phyloP scores from a whole-genome alignment of 2,329 filamentous ascomycete species.

The Bimuria novae-zelandiae region DNA sequence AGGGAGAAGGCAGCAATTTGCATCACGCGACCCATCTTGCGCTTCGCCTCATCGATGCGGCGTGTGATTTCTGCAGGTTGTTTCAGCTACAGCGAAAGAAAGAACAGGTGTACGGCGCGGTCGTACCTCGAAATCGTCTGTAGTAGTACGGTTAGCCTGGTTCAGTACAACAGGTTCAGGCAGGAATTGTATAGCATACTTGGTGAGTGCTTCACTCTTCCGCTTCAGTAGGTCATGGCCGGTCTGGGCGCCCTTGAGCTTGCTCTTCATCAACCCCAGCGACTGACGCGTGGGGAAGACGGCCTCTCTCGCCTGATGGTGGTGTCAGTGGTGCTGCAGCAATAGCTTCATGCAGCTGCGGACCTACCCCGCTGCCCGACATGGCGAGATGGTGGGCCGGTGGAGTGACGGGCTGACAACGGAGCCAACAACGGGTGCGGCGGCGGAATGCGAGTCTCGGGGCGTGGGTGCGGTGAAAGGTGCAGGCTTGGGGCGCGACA shows the following conservation, averaged over 20 bases:
- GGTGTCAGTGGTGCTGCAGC: constrained; percentile 30
- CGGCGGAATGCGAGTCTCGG: constrained; percentile 1
- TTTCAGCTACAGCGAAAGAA: constrained; percentile 28
- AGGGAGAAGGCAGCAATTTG: constrained; percentile 98
- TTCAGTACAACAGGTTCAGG: too few relatives aligned
- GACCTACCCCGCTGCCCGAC: constrained; percentile 60
- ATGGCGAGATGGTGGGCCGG: constrained; percentile 46
- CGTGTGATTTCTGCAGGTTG: constrained; percentile 75
- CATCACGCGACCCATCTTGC: constrained; percentile 99
- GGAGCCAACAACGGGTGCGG: constrained; percentile 9
- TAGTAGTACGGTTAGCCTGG: constrained; percentile 24
- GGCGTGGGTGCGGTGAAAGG: background rate
- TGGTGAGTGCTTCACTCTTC: constrained; percentile 97
- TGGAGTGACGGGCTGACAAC: constrained; percentile 8
- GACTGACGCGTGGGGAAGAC: constrained; percentile 98
- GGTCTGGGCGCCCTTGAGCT: constrained; percentile 79
- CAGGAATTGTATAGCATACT: too few relatives aligned
- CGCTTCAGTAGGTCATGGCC: constrained; percentile 95
- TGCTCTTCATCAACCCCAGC: constrained; percentile 94
- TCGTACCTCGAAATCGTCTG: constrained; percentile 85
- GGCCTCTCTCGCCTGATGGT: constrained; percentile 80
- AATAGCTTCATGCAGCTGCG: constrained; percentile 20
- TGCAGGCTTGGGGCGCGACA: background rate
- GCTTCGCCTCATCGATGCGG: constrained; percentile 97
- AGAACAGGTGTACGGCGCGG: constrained; percentile 15